Base-by-base conservation (phyloP, 805 yeast species). In the Cyberlindnera mycetangii region DNA sequence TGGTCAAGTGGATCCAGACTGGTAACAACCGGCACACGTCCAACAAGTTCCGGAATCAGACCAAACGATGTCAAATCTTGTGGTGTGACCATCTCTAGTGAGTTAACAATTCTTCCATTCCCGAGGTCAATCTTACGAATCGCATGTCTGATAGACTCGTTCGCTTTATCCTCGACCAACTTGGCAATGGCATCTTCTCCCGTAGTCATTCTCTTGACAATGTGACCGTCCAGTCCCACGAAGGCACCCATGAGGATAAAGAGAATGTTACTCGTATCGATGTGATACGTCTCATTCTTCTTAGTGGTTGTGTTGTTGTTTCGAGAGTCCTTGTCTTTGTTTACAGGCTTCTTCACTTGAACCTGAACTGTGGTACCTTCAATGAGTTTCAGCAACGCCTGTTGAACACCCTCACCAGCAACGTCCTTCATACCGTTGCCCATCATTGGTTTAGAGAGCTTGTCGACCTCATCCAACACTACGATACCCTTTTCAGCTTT, bases 321-420 rank as follows among this genome's bases (percentile, higher is more conserved):
- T 25, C 61, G 58, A 2, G 42, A 32, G 39, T 59, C 62, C 22
- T 52, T 55, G 15, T 57, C 59, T 37, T 49, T 56, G 37, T 64
- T 67, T 0, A 68, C 61, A 4, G 74, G 74, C 40, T 64, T 66
- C 54, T 76, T 72, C 2, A 74, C 72, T 22, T 68, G 68, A n/a
- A 74, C 61, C 42, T 71, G 72, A 3, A 79, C 74, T 11, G 64
- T 68, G 16, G 79, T 72, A 2, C 85, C 85, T 54, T 79, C 85
- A 30, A 79, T 68, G 37, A 79, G 64, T 52, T 79, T 79, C 49
- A 79, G 54, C 12, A 79, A 56, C 0, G 83, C 76, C 52, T 79
- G 84, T 51, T 79, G 85, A 15, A 79, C 84, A 39, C 85, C 84
- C 59, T 79, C 84, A 7, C 85, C 85, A 1, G 82, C 68, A 2